A percentile compares a stretch with the other conserved stretches of the same genome.
Conservation (phyloP, 2,329 filamentous ascomycete genomes). For the Trichoderma endophyticum region DNA sequence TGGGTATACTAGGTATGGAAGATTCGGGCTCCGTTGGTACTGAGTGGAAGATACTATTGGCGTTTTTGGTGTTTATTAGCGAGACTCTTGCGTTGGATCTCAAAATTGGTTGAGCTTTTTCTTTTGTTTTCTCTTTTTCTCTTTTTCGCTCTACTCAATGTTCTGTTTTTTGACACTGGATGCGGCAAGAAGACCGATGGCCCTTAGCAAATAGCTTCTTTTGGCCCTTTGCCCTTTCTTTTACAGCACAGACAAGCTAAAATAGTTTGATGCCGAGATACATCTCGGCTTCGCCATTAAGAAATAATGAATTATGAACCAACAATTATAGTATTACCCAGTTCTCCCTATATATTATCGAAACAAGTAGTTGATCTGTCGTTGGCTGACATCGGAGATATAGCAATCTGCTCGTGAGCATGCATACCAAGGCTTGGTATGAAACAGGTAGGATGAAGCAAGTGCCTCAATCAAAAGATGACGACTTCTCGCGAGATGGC, state of each 20-base stretch:
- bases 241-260: neutral
- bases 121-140: neutral
- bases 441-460: neutral
- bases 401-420: neutral
- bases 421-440: neutral
- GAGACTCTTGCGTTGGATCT: neutral
- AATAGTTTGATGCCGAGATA: neutral
- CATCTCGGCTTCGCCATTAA: neutral
- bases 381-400: too few relatives aligned
- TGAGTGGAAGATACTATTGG: neutral
- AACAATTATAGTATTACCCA: neutral
- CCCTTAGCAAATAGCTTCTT: neutral
- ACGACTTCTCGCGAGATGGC: neutral
- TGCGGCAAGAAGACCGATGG: neutral
- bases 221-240: neutral
- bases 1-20: neutral
- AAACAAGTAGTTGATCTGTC: neutral
- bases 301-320: slow-evolving; percentile 6
- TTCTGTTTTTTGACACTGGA: neutral
- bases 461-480: neutral
- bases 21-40: neutral
- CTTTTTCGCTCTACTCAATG: neutral
- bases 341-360: neutral
- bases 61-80: neutral
- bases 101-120: neutral